Percentiles rank a stretch among this genome's conserved stretches.
Evolutionary conservation across 441 rosid genomes (phyloP).

Genomic region (Gossypium laxum): DNA sequence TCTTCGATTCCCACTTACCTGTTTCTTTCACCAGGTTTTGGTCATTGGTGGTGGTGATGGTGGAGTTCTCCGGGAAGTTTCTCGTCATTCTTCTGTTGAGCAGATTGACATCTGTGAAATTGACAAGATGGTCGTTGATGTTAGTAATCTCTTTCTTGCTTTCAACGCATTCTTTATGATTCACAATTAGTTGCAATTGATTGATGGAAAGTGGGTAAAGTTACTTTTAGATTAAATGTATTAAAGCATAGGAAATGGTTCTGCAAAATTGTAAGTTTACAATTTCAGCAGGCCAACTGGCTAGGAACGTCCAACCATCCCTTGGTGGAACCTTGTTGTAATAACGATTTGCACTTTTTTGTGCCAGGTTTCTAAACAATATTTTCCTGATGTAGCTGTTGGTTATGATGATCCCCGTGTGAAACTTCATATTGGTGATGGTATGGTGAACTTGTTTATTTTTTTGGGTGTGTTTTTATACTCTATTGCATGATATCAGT

Average conservation of each 20-base stretch:
- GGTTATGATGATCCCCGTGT: constrained; percentile 88
- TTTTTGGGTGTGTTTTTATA: background rate
- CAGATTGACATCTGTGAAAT: constrained; percentile 86
- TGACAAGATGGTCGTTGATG: constrained; percentile 88
- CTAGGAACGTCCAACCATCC: background rate
- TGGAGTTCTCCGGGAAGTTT: constrained; percentile 78
- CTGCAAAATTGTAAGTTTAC: background rate
- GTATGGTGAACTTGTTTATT: constrained; percentile 26
- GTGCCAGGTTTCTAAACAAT: constrained; percentile 66
- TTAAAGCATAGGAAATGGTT: background rate
- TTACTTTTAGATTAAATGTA: background rate
- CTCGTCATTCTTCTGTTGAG: constrained; percentile 69
- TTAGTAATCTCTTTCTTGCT: constrained; percentile 32
- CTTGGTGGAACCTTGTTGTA: background rate
- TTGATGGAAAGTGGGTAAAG: background rate
- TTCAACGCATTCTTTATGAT: background rate
- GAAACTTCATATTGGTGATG: constrained; percentile 67
- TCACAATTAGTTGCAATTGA: background rate
- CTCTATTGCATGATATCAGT: background rate
- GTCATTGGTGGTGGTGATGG: constrained; percentile 99
- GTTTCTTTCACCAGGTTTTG: constrained; percentile 44
- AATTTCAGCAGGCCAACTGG: background rate
- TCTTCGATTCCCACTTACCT: background rate
- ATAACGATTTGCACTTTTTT: background rate
- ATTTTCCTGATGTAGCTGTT: constrained; percentile 67